phyloP scores from a whole-genome alignment of 345 rosid species.

The Pistacia vera region DNA sequence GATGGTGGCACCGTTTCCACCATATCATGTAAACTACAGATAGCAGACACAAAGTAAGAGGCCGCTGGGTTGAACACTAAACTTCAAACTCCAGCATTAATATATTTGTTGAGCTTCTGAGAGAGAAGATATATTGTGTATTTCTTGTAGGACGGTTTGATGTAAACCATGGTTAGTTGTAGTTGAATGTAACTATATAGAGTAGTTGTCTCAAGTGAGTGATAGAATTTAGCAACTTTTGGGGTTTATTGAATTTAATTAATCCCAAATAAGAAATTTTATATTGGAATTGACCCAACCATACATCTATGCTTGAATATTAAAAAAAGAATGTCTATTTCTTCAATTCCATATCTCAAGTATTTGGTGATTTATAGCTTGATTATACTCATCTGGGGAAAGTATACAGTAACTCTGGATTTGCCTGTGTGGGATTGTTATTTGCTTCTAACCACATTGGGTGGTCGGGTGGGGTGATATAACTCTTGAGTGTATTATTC shows the following conservation, averaged over 20 bases:
- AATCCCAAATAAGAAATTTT: background rate
- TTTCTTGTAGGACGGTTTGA: background rate
- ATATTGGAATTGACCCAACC: background rate
- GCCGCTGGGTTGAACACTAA: too few species aligned
- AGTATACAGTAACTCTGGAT: too few species aligned
- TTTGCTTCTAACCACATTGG: too few species aligned
- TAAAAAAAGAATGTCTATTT: background rate
- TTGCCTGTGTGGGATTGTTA: too few species aligned
- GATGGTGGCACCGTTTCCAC: background rate
- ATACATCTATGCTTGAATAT: too few species aligned
- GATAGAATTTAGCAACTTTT: background rate
- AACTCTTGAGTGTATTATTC: too few species aligned
- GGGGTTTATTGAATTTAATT: background rate
- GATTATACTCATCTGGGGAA: too few species aligned
- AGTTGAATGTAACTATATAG: conserved; percentile 2
- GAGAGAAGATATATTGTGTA: background rate
- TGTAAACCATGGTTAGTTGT: background rate
- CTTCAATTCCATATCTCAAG: too few species aligned
- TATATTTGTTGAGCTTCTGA: background rate
- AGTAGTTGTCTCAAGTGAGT: background rate
- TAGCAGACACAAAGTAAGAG: background rate
- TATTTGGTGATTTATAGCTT: too few species aligned
- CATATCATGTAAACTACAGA: background rate
- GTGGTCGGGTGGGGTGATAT: too few species aligned
- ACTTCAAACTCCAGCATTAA: background rate